Conservation (phyloP, 2,329 filamentous ascomycete species). For the Exophiala phaeomuriformis region DNA sequence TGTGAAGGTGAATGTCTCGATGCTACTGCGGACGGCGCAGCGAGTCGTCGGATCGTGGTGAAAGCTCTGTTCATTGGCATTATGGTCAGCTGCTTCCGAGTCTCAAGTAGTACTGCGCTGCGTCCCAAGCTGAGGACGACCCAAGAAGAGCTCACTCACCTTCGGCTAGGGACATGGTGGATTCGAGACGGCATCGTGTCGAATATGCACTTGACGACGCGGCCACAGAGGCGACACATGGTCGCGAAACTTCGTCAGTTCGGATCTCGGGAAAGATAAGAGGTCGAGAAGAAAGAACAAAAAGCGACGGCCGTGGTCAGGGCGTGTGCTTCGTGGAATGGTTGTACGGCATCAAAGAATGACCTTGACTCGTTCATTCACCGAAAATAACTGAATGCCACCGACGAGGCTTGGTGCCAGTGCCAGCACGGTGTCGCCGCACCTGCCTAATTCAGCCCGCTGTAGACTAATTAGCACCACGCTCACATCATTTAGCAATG, state of each 20-base stretch:
- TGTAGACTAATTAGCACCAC: neutral
- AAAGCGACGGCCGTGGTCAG: neutral
- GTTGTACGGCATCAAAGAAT: neutral
- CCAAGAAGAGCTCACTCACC: conserved; percentile 16
- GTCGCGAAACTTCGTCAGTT: neutral
- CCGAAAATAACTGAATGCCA: neutral
- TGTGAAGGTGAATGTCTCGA: conserved; percentile 3
- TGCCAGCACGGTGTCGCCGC: conserved; percentile 10
- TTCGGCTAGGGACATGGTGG: conserved; percentile 19
- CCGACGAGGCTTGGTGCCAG: neutral
- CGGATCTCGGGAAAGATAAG: neutral
- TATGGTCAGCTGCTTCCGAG: neutral
- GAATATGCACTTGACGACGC: conserved; percentile 27
- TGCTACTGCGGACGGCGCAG: neutral
- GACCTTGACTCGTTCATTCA: neutral
- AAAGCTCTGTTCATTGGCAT: conserved; percentile 14
- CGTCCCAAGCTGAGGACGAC: no score
- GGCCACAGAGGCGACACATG: conserved; percentile 28
- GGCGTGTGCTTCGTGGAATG: neutral
- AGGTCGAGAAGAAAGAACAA: neutral
- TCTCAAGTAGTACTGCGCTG: no score
- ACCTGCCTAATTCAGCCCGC: conserved; percentile 7
- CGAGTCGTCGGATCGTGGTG: conserved; percentile 19
- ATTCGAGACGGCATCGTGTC: conserved; percentile 27
- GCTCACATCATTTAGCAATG: no score